phyloP scores from a whole-genome alignment of 2,329 filamentous ascomycete species.

The Colletotrichum coccodes region DNA sequence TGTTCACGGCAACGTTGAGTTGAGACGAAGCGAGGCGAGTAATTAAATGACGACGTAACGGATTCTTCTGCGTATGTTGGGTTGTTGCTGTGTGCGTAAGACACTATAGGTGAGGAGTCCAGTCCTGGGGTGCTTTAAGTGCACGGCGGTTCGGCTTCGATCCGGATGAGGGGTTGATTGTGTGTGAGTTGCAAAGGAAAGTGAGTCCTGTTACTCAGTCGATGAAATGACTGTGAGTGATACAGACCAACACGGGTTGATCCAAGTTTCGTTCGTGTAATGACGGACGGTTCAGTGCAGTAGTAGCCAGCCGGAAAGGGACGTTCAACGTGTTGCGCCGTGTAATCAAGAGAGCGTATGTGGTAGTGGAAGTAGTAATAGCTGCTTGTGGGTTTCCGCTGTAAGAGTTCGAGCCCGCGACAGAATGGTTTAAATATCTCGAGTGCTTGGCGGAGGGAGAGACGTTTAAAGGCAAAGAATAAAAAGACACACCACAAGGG shows the following conservation, averaged over 20 bases:
- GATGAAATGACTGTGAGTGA: constrained; percentile 31
- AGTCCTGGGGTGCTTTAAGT: constrained; percentile 23
- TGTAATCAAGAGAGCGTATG: neutral
- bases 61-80: constrained; percentile 5
- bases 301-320: constrained; percentile 23
- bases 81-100: constrained; percentile 7
- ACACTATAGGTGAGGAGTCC: constrained; percentile 32
- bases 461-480: constrained; percentile 7
- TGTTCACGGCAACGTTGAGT: neutral
- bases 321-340: constrained; percentile 31
- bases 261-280: constrained; percentile 8
- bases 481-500: constrained; percentile 28
- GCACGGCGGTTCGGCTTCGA: constrained; percentile 11
- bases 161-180: constrained; percentile 4
- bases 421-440: constrained; percentile 12
- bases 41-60: constrained; percentile 25
- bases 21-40: neutral
- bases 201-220: constrained; percentile 19
- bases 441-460: neutral
- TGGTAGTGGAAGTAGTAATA: neutral
- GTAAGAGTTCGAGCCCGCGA: constrained; percentile 29
- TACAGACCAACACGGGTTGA: constrained; percentile 6
- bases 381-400: neutral
- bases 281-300: constrained; percentile 7
- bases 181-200: constrained; percentile 9